A percentile compares a stretch with the other conserved stretches of the same genome.
Conservation (phyloP, 2,329 filamentous ascomycete genomes). For the Xylogone sp. region DNA sequence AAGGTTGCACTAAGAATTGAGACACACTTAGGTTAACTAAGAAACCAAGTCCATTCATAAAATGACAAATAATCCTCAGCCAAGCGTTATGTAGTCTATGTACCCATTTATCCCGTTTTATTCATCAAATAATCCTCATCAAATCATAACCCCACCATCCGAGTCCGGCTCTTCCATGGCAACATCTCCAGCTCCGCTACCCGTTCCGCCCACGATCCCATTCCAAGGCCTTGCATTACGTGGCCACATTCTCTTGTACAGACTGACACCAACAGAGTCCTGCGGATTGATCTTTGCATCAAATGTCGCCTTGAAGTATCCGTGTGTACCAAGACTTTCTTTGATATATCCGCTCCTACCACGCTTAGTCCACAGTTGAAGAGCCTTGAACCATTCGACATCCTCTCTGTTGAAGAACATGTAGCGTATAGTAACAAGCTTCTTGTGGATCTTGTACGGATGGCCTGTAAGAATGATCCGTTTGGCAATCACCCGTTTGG, state of each 20-base stretch:
- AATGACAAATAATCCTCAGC: background rate
- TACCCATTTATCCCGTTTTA: background rate
- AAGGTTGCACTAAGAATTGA: background rate
- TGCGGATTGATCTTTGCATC: slow-evolving; percentile 94
- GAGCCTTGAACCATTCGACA: slow-evolving; percentile 94
- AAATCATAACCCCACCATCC: slow-evolving; percentile 1
- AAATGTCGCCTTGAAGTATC: slow-evolving; percentile 99
- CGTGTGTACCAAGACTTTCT: slow-evolving; percentile 91
- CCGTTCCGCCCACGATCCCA: slow-evolving; percentile 20
- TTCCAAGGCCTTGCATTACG: slow-evolving; percentile 50
- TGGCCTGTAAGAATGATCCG: slow-evolving; percentile 91
- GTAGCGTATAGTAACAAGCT: slow-evolving; percentile 92
- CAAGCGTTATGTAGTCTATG: background rate
- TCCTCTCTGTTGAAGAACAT: slow-evolving; percentile 99
- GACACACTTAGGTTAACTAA: background rate
- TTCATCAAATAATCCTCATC: background rate
- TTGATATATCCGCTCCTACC: slow-evolving; percentile 90
- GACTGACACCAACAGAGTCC: slow-evolving; percentile 85
- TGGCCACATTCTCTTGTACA: slow-evolving; percentile 85
- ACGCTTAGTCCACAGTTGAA: slow-evolving; percentile 90
- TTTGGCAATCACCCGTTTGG: slow-evolving; percentile 81
- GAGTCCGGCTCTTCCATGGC: background rate
- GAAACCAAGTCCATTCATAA: background rate
- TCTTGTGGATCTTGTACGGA: slow-evolving; percentile 98
- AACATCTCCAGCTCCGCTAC: slow-evolving; percentile 15